Evolutionary conservation across 2,329 filamentous ascomycete species (phyloP).

Genomic region (Colletotrichum sansevieriae): DNA sequence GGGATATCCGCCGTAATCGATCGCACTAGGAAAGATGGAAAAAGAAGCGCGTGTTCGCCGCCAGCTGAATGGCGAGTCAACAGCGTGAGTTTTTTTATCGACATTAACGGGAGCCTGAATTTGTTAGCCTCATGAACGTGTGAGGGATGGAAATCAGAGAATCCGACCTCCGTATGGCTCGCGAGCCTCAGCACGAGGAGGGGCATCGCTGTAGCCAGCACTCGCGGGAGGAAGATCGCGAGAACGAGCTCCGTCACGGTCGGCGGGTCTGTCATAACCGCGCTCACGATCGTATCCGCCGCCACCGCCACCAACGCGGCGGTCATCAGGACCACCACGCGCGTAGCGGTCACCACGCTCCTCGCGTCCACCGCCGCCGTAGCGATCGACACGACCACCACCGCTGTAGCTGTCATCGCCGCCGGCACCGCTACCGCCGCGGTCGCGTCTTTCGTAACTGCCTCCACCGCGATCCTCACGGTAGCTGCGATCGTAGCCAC

Average conservation of each 20-base stretch:
- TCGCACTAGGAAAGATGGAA: constrained; percentile 34
- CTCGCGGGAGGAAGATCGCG: constrained; percentile 55
- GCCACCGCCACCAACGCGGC: constrained; percentile 47
- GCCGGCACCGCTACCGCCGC: constrained; percentile 51
- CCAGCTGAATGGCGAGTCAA: constrained; percentile 16
- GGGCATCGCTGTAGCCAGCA: constrained; percentile 56
- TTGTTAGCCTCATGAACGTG: constrained; percentile 23
- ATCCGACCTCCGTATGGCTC: constrained; percentile 60
- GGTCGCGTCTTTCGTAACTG: constrained; percentile 70
- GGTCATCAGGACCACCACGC: constrained; percentile 56
- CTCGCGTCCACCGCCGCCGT: constrained; percentile 52
- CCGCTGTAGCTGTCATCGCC: constrained; percentile 50
- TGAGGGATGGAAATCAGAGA: constrained; percentile 32
- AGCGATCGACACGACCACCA: constrained; percentile 56
- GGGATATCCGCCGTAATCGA: constrained; percentile 42
- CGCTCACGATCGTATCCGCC: constrained; percentile 66
- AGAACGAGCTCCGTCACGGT: constrained; percentile 56
- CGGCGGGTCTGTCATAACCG: constrained; percentile 45
- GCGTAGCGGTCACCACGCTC: constrained; percentile 59
- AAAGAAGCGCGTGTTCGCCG: constrained; percentile 21
- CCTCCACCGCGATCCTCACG: constrained; percentile 61
- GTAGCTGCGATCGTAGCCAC: constrained; percentile 61
- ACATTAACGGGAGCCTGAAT: constrained; percentile 47
- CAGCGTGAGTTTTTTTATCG: not conserved
- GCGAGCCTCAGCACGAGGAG: constrained; percentile 58